Conservation (phyloP, 768 basidiomycete species). For the Mycena olivaceomarginata region DNA sequence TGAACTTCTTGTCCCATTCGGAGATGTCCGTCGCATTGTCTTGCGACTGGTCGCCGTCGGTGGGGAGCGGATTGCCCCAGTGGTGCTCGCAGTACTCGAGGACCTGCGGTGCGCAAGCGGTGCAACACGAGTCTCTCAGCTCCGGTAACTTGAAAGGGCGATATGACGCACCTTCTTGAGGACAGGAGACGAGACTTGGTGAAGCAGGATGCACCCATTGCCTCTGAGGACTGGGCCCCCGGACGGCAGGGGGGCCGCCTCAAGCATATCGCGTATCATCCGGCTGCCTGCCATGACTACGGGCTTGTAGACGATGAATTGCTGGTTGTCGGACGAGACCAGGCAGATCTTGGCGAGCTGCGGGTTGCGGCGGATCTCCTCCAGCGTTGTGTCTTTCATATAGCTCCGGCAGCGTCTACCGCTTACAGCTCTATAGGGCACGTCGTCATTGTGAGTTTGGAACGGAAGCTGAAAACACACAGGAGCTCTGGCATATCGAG, state of each 20-base stretch:
- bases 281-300: constrained; percentile 97
- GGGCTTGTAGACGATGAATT: constrained; percentile 92
- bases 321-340: constrained; percentile 96
- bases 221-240: too few species aligned
- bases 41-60: constrained; percentile 86
- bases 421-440: too few species aligned
- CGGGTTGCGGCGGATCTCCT: constrained; percentile 99
- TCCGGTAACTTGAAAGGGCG: neutral
- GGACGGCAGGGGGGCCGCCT: too few species aligned
- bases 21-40: constrained; percentile 98
- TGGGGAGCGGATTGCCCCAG: constrained; percentile 96
- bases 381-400: constrained; percentile 99
- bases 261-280: constrained; percentile 99
- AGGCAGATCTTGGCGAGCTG: constrained; percentile 70
- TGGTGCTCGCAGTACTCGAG: constrained; percentile 99
- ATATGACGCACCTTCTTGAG: constrained; percentile 86
- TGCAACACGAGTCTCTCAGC: constrained; percentile 23
- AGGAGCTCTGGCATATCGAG: constrained; percentile 99
- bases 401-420: constrained; percentile 82
- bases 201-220: constrained; percentile 95
- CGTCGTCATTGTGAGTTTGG: too few species aligned
- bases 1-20: constrained; percentile 99
- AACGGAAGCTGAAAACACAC: constrained; percentile 75
- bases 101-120: constrained; percentile 84
- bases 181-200: constrained; percentile 94